A percentile compares a stretch with the other conserved stretches of the same genome.
phyloP scores from a whole-genome alignment of 148 eudicot species.

The Cornus controversa region DNA sequence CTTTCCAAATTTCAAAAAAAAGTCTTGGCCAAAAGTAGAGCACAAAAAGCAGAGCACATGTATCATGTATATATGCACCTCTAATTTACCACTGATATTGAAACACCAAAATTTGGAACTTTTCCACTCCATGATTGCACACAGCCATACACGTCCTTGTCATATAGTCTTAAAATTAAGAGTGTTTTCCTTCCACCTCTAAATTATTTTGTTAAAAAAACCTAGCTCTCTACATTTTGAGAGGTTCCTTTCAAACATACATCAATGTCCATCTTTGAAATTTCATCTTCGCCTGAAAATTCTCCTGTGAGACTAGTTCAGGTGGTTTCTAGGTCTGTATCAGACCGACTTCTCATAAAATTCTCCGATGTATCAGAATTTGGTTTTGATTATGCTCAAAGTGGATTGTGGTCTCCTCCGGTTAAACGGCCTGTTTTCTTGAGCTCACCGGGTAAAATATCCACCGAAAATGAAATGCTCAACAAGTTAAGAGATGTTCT shows the following conservation, averaged over 20 bases:
- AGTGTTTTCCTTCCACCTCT: background rate
- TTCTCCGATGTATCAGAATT: slow-evolving; percentile 55
- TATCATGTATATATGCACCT: too few relatives aligned
- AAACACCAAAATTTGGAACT: background rate
- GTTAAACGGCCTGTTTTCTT: slow-evolving; percentile 37
- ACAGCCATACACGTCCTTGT: slow-evolving; percentile 18
- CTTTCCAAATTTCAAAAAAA: background rate
- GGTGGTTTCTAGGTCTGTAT: slow-evolving; percentile 47
- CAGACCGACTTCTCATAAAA: slow-evolving; percentile 48
- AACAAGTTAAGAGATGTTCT: slow-evolving; percentile 25
- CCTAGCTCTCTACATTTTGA: too few relatives aligned
- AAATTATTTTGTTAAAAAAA: too few relatives aligned
- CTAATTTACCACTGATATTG: background rate
- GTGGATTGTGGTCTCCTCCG: slow-evolving; percentile 66
- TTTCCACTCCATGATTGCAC: slow-evolving; percentile 11
- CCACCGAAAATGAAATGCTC: slow-evolving; percentile 37
- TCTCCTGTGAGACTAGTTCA: slow-evolving; percentile 29
- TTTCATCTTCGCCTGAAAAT: background rate
- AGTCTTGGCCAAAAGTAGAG: background rate
- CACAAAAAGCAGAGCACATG: too few relatives aligned
- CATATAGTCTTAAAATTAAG: background rate
- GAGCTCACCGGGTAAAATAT: slow-evolving; percentile 26
- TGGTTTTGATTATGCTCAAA: slow-evolving; percentile 48
- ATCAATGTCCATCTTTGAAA: slow-evolving; percentile 13
- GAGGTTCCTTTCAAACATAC: too few relatives aligned